Evolutionary conservation across 108 stramenopile species (phyloP).

Genomic region (Skeletonema grethae): DNA sequence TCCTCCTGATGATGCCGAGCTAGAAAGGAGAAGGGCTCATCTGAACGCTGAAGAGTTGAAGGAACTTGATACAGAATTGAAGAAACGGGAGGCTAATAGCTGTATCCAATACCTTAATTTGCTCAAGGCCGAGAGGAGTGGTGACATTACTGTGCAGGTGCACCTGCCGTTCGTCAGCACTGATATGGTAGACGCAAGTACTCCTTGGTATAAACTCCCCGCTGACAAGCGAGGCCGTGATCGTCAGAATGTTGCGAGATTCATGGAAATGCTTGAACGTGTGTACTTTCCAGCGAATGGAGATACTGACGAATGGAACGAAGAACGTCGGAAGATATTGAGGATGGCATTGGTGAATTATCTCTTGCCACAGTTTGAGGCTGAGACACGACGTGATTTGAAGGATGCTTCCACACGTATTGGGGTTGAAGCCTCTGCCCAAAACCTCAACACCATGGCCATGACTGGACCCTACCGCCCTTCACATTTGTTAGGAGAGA

Average conservation of each 20-base stretch:
- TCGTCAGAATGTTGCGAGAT: constrained; percentile 59
- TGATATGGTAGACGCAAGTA: constrained; percentile 21
- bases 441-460: constrained; percentile 75
- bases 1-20: constrained; percentile 65
- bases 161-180: constrained; percentile 63
- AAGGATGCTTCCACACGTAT: constrained; percentile 66
- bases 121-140: constrained; percentile 81
- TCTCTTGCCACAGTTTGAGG: constrained; percentile 86
- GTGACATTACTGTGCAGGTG: constrained; percentile 65
- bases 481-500: constrained; percentile 67
- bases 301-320: constrained; percentile 82
- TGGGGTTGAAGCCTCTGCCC: constrained; percentile 72
- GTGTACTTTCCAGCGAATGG: constrained; percentile 72
- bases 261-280: constrained; percentile 67
- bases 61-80: constrained; percentile 69
- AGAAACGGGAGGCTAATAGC: constrained; percentile 60
- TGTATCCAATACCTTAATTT: constrained; percentile 84
- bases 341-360: constrained; percentile 68
- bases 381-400: constrained; percentile 75
- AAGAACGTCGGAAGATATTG: constrained; percentile 78
- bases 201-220: constrained; percentile 62
- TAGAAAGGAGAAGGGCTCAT: constrained; percentile 43
- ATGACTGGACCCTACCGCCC: constrained; percentile 91
- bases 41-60: constrained; percentile 64
- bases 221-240: constrained; percentile 60